Conservation (phyloP, 805 yeast species). For the Ogataea siamensis region DNA sequence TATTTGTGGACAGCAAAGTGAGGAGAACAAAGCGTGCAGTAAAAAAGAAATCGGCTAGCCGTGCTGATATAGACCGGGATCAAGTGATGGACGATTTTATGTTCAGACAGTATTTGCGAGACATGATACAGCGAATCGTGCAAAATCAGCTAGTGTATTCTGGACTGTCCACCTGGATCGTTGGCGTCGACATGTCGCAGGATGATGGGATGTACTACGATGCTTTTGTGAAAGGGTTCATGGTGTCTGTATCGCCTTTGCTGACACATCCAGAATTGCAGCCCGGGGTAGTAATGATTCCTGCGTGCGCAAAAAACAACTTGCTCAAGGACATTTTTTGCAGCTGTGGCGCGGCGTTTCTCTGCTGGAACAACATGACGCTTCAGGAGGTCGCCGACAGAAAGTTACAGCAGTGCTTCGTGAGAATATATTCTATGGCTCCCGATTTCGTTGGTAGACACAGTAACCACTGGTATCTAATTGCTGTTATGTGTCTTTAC, state of each 20-base stretch:
- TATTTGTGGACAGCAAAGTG: too few relatives aligned
- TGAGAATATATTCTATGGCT: slow-evolving; percentile 45
- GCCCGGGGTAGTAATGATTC: slow-evolving; percentile 40
- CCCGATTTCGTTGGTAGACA: too few relatives aligned
- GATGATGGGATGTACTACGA: slow-evolving; percentile 28
- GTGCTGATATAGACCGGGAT: too few relatives aligned
- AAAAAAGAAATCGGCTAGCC: too few relatives aligned
- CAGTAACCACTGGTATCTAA: too few relatives aligned
- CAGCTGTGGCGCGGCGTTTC: slow-evolving; percentile 39
- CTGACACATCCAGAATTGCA: slow-evolving; percentile 40
- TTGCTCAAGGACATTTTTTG: slow-evolving; percentile 32
- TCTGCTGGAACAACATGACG: slow-evolving; percentile 34
- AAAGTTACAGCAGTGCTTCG: background rate
- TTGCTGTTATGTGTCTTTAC: too few relatives aligned
- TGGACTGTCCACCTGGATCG: slow-evolving; percentile 10
- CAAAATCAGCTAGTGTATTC: too few relatives aligned
- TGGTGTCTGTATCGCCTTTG: slow-evolving; percentile 41
- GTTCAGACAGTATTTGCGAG: too few relatives aligned
- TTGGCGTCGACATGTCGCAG: slow-evolving; percentile 17
- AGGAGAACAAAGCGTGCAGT: too few relatives aligned
- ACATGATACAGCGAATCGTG: too few relatives aligned
- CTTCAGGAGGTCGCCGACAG: slow-evolving; percentile 23
- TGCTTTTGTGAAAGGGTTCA: slow-evolving; percentile 40
- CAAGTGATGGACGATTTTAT: too few relatives aligned
- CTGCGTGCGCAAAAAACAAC: slow-evolving; percentile 29